A percentile compares a stretch with the other conserved stretches of the same genome.
Evolutionary conservation across 2,329 filamentous ascomycete genomes (phyloP).

Genomic region (Chaetomium olivaceum): DNA sequence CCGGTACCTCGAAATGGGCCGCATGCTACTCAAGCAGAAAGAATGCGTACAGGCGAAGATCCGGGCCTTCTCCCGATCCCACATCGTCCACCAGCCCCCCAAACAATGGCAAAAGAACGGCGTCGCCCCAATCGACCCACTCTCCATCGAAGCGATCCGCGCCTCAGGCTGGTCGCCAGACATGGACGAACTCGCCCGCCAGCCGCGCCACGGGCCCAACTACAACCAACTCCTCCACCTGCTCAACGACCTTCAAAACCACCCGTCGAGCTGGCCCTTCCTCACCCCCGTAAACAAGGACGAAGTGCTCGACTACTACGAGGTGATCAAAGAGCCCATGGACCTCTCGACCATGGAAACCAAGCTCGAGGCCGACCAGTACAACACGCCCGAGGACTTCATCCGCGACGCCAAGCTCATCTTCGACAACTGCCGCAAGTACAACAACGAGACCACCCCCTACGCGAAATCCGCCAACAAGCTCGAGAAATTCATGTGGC

Average conservation of each 20-base stretch:
- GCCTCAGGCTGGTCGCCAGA: slow-evolving; percentile 93
- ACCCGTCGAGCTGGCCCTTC: slow-evolving; percentile 92
- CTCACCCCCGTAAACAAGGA: slow-evolving; percentile 90
- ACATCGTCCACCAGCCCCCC: slow-evolving; percentile 82
- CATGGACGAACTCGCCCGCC: slow-evolving; percentile 95
- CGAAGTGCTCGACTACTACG: slow-evolving; percentile 98
- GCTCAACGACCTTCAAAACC: slow-evolving; percentile 93
- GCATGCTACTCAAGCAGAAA: slow-evolving; percentile 97
- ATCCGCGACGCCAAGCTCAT: slow-evolving; percentile 84
- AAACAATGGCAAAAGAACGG: slow-evolving; percentile 72
- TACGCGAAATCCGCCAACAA: slow-evolving; percentile 96
- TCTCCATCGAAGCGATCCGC: slow-evolving; percentile 84
- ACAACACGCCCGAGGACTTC: slow-evolving; percentile 89
- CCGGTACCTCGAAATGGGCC: slow-evolving; percentile 86
- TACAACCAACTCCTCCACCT: slow-evolving; percentile 92
- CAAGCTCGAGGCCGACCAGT: slow-evolving; percentile 91
- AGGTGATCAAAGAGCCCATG: slow-evolving; percentile 98
- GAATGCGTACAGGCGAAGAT: slow-evolving; percentile 95
- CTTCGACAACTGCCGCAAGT: slow-evolving; percentile 91
- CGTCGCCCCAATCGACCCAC: slow-evolving; percentile 74
- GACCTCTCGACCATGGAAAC: slow-evolving; percentile 93
- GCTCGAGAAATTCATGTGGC: slow-evolving; percentile 93
- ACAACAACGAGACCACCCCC: slow-evolving; percentile 92
- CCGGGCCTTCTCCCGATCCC: slow-evolving; percentile 82
- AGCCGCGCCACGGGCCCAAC: slow-evolving; percentile 92